These are phyloP conservation scores for Wallacemonas rigidus DNA, from an alignment of 208 protist genomes.

Conservation along the genomic window DNA sequence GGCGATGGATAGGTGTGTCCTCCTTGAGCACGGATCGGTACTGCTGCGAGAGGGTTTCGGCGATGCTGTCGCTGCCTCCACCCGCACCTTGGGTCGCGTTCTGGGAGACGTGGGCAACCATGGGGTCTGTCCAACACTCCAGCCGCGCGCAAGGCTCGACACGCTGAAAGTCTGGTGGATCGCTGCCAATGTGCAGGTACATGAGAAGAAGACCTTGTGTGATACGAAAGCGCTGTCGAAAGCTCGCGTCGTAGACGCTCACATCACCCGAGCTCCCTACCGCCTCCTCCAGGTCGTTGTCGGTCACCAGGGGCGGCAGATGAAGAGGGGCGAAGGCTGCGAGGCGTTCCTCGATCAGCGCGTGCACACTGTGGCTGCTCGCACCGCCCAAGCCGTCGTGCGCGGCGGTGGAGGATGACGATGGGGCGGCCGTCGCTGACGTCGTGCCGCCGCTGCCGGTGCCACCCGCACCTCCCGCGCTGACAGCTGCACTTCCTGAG, in stretches of 20 bases:
- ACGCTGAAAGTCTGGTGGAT: constrained; percentile 97
- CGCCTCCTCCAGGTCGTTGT: constrained; percentile 37
- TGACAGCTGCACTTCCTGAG: background rate
- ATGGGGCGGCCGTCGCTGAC: background rate
- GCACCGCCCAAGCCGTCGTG: background rate
- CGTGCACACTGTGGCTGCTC: constrained; percentile 22
- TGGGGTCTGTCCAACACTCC: constrained; percentile 97
- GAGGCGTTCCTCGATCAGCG: constrained; percentile 60
- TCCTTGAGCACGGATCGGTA: constrained; percentile 87
- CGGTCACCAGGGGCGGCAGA: constrained; percentile 63
- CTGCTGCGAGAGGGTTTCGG: constrained; percentile 88
- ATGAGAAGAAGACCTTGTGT: constrained; percentile 91
- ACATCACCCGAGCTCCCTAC: constrained; percentile 20
- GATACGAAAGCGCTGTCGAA: constrained; percentile 35
- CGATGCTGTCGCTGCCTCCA: constrained; percentile 70
- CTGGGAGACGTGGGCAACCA: constrained; percentile 64
- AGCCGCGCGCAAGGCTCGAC: constrained; percentile 95
- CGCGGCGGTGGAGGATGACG: background rate
- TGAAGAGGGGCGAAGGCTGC: constrained; percentile 62
- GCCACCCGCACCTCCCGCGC: background rate
- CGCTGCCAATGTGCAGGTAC: constrained; percentile 98
- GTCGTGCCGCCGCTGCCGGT: background rate
- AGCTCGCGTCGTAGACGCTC: constrained; percentile 20
- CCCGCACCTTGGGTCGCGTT: constrained; percentile 30
- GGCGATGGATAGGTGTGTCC: constrained; percentile 64